phyloP scores from a whole-genome alignment of 805 yeast species.

The Hanseniaspora meyeri region DNA sequence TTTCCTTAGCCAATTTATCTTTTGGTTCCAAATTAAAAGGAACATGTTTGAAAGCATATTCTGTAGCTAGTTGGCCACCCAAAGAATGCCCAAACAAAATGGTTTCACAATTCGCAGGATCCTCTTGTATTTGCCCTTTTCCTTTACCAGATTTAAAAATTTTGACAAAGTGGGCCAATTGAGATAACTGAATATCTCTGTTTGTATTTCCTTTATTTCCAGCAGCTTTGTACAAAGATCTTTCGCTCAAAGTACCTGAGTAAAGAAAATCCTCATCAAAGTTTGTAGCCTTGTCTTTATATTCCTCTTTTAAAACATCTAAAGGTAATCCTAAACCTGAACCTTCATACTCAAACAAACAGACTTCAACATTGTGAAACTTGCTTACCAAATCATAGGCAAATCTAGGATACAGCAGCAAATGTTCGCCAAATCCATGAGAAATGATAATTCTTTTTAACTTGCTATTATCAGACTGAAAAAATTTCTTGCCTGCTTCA shows the following conservation, averaged over 20 bases:
- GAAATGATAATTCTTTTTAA: constrained; percentile 38
- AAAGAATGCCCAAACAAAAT: constrained; percentile 59
- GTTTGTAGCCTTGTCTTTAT: not conserved
- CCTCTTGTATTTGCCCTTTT: constrained; percentile 17
- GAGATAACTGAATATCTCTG: constrained; percentile 45
- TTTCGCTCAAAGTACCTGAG: constrained; percentile 31
- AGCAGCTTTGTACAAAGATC: constrained; percentile 21
- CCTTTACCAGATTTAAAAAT: constrained; percentile 26
- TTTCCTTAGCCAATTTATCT: constrained; percentile 46
- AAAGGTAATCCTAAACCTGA: constrained; percentile 38
- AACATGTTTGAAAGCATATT: constrained; percentile 2
- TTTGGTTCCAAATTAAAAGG: constrained; percentile 43
- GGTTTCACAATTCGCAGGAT: constrained; percentile 24
- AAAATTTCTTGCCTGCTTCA: constrained; percentile 17
- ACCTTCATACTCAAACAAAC: constrained; percentile 65
- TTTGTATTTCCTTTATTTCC: constrained; percentile 43
- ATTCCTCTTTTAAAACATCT: not conserved
- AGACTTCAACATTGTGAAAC: constrained; percentile 47
- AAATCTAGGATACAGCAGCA: constrained; percentile 36
- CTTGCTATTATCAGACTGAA: constrained; percentile 11
- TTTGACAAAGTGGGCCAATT: constrained; percentile 46
- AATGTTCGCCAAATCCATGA: constrained; percentile 62
- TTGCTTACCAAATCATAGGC: constrained; percentile 39
- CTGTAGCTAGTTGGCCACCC: constrained; percentile 42
- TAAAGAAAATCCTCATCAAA: not conserved